These are phyloP conservation scores for Trichoderma guizhouense DNA, from an alignment of 2,329 filamentous ascomycete species.

Conservation along the genomic window DNA sequence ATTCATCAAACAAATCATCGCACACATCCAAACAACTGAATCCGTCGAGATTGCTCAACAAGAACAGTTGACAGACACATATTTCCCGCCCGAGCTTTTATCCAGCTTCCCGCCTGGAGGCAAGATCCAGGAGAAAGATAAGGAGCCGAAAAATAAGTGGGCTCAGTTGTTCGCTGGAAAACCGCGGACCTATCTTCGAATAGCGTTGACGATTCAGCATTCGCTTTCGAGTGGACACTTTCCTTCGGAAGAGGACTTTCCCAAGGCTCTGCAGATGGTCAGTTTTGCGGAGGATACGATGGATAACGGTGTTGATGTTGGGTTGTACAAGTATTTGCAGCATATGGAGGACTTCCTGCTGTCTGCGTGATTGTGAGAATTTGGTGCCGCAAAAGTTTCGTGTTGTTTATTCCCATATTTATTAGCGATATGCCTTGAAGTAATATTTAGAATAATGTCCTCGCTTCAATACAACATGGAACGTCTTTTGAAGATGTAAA, in stretches of 20 bases:
- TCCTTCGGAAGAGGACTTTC: conserved; percentile 7
- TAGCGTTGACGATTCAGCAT: conserved; percentile 12
- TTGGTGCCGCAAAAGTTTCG: background rate
- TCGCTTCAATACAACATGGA: too few species aligned
- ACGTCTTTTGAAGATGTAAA: background rate
- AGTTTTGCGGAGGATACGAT: conserved; percentile 1
- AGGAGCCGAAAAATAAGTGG: conserved; percentile 2
- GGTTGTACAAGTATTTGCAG: conserved; percentile 10
- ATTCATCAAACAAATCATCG: conserved; percentile 9
- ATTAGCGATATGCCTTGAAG: background rate
- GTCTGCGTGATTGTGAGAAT: background rate
- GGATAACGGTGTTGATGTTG: background rate
- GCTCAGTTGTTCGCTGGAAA: background rate
- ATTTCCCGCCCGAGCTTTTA: background rate
- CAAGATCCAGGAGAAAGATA: background rate
- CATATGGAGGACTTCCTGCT: conserved; percentile 8
- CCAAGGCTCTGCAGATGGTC: conserved; percentile 4
- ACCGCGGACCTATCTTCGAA: conserved; percentile 2
- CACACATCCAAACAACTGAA: conserved; percentile 10
- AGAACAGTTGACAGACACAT: background rate
- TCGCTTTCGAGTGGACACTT: conserved; percentile 3
- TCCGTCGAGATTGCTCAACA: background rate
- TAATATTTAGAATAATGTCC: background rate
- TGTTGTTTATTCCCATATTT: background rate
- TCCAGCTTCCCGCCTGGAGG: background rate